Percentiles rank a stretch among this genome's conserved stretches.
Conservation (phyloP, 495 filamentous ascomycete species). For the Glutinoglossum americanum region DNA sequence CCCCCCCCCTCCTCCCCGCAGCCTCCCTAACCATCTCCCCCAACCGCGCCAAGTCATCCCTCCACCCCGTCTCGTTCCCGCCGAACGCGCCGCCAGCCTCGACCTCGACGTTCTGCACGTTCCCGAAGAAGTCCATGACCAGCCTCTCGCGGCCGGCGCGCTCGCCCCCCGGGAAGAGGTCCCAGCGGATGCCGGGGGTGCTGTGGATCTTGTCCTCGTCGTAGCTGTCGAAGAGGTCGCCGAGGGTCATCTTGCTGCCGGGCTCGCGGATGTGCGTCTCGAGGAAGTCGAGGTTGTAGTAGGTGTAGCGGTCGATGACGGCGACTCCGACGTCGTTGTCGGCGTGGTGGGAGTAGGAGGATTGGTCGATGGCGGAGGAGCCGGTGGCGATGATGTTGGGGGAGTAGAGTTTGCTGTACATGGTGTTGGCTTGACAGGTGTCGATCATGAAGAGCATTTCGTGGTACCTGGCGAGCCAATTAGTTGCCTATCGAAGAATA, state of each 20-base stretch:
- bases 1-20: slow-evolving; percentile 27
- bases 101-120: slow-evolving; percentile 90
- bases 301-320: slow-evolving; percentile 95
- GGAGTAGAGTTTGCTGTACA: slow-evolving; percentile 94
- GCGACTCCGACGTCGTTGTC: slow-evolving; percentile 96
- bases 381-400: slow-evolving; percentile 95
- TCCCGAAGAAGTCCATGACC: slow-evolving; percentile 94
- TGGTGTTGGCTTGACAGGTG: slow-evolving; percentile 96
- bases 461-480: slow-evolving; percentile 36
- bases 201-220: slow-evolving; percentile 87
- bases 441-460: slow-evolving; percentile 99
- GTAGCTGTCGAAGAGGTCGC: slow-evolving; percentile 88
- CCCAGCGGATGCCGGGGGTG: slow-evolving; percentile 78
- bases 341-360: slow-evolving; percentile 87
- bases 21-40: slow-evolving; percentile 32
- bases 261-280: slow-evolving; percentile 73
- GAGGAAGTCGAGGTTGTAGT: slow-evolving; percentile 94
- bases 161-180: slow-evolving; percentile 68
- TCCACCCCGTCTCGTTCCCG: slow-evolving; percentile 32
- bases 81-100: slow-evolving; percentile 30
- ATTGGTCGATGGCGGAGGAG: slow-evolving; percentile 80
- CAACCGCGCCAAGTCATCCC: slow-evolving; percentile 49
- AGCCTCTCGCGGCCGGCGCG: slow-evolving; percentile 46
- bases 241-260: slow-evolving; percentile 64
- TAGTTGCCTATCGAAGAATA: neutral